Evolutionary conservation across 1,139 yeast genomes (phyloP).

Genomic region (Yamadazyma dushanensis): DNA sequence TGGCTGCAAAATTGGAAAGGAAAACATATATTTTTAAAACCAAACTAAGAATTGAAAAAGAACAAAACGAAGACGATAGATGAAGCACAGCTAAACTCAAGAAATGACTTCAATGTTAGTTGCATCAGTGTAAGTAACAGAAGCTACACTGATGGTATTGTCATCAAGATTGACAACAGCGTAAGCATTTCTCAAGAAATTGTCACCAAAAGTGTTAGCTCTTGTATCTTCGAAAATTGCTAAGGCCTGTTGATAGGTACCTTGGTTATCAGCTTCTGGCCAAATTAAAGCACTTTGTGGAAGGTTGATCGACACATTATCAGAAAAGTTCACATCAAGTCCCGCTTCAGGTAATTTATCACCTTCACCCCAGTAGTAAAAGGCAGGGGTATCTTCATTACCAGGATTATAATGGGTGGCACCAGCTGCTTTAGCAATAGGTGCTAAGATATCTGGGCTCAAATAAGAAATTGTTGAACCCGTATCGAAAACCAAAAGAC

Average conservation of each 20-base stretch:
- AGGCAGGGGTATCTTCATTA: too few species aligned
- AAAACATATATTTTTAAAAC: too few species aligned
- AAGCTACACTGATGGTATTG: constrained; percentile 64
- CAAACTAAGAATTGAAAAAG: too few species aligned
- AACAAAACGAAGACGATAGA: too few species aligned
- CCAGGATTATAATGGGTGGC: constrained; percentile 1
- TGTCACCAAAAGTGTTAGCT: constrained; percentile 59
- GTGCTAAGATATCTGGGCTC: constrained; percentile 17
- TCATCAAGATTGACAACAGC: constrained; percentile 74
- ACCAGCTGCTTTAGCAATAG: constrained; percentile 17
- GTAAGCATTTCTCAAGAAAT: constrained; percentile 70
- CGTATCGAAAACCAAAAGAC: too few species aligned
- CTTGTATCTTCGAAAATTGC: not conserved
- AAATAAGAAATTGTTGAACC: constrained; percentile 32
- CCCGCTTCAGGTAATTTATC: constrained; percentile 8
- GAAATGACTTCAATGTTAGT: constrained; percentile 31
- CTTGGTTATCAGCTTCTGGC: not conserved
- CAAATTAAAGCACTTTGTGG: constrained; percentile 14
- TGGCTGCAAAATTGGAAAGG: too few species aligned
- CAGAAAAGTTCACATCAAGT: constrained; percentile 31
- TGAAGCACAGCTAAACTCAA: too few species aligned
- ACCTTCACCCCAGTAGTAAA: constrained; percentile 8
- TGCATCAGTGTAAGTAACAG: constrained; percentile 41
- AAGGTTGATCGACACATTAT: constrained; percentile 30
- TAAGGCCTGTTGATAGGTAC: not conserved